These are phyloP conservation scores for Cocos nucifera DNA, from an alignment of 176 grass and related monocot genomes.

Conservation along the genomic window DNA sequence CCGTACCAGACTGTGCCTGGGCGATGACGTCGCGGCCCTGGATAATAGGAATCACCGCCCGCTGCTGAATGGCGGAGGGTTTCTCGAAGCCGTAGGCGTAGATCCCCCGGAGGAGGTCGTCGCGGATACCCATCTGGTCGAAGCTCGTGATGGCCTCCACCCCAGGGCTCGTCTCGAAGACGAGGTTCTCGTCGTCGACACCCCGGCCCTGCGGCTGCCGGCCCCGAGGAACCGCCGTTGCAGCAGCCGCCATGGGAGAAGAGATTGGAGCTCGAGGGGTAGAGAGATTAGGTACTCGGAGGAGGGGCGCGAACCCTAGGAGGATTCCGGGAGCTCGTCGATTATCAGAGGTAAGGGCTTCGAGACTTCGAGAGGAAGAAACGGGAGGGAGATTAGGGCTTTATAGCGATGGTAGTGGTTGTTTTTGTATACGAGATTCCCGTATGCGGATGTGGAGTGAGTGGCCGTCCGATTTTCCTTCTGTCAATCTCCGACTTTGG, in stretches of 20 bases:
- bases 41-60: neutral
- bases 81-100: constrained; percentile 4
- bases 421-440: too few relatives aligned
- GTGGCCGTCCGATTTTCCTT: too few relatives aligned
- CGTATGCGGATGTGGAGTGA: too few relatives aligned
- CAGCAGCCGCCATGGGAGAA: constrained; percentile 12
- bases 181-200: constrained; percentile 70
- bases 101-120: constrained; percentile 58
- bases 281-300: neutral
- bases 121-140: constrained; percentile 90
- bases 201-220: constrained; percentile 23
- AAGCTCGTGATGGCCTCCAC: constrained; percentile 82
- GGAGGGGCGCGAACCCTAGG: neutral
- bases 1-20: constrained; percentile 2
- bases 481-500: too few relatives aligned
- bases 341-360: too few relatives aligned
- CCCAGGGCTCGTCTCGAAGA: constrained; percentile 78
- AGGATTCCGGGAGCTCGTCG: too few relatives aligned
- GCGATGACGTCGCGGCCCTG: constrained; percentile 1
- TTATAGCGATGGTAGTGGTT: too few relatives aligned
- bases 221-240: constrained; percentile 14
- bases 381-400: too few relatives aligned
- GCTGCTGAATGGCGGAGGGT: constrained; percentile 4
- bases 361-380: too few relatives aligned
- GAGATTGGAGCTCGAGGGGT: neutral